Percentiles rank a stretch among this genome's conserved stretches.
Evolutionary conservation across 2,329 filamentous ascomycete genomes (phyloP).

Genomic region (Penicillium janthinellum): DNA sequence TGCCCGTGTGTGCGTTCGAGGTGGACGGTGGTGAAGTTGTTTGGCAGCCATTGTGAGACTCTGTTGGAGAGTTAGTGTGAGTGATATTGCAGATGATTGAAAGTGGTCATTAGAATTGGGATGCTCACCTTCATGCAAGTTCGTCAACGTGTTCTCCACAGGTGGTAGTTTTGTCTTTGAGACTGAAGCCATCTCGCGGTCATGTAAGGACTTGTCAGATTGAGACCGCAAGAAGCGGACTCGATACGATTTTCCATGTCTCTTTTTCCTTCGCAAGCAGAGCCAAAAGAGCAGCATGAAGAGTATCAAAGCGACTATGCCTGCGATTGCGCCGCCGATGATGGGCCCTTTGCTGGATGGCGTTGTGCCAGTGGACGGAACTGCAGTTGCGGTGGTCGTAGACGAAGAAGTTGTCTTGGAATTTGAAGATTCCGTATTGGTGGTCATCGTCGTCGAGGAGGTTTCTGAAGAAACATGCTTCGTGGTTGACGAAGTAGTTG

Average conservation of each 20-base stretch:
- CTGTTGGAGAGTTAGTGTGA: neutral
- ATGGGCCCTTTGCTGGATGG: slow-evolving; percentile 13
- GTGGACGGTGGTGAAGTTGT: neutral
- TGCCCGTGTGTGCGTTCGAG: neutral
- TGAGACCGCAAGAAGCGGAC: slow-evolving; percentile 5
- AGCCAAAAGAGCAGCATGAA: slow-evolving; percentile 16
- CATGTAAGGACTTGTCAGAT: neutral
- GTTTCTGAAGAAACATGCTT: neutral
- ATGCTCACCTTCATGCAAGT: neutral
- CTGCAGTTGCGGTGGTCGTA: neutral
- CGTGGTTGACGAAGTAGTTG: slow-evolving; percentile 3
- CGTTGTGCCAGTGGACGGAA: neutral
- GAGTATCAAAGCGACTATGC: slow-evolving; percentile 15
- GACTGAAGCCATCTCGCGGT: neutral
- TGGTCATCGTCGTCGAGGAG: neutral
- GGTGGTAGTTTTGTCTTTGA: neutral
- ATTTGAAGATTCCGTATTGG: neutral
- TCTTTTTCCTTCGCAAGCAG: slow-evolving; percentile 23
- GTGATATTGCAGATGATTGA: neutral
- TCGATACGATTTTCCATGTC: slow-evolving; percentile 2
- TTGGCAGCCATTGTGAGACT: neutral
- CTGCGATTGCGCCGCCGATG: slow-evolving; percentile 29
- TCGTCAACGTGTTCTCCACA: neutral
- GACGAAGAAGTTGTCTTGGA: neutral
- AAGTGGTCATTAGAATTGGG: neutral